phyloP scores from a whole-genome alignment of 768 basidiomycete genomes.

The Phanerochaete sordida region DNA sequence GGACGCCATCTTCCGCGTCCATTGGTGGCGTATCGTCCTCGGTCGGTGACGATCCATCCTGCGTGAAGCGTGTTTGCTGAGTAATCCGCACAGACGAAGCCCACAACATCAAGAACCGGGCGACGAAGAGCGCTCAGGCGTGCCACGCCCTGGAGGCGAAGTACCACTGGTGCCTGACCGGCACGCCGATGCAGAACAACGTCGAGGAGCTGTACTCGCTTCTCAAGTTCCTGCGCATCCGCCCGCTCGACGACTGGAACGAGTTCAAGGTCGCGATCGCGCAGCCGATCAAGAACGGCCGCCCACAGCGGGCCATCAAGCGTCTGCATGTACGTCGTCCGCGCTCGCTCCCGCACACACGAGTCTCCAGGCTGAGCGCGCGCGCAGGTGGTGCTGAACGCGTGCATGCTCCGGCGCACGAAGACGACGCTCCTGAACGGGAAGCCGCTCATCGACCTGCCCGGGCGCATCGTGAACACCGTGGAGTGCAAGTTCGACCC shows the following conservation, averaged over 20 bases:
- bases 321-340: conserved; percentile 60
- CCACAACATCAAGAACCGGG: conserved; percentile 54
- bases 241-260: conserved; percentile 76
- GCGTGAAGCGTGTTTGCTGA: background rate
- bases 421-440: conserved; percentile 77
- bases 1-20: conserved; percentile 69
- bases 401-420: conserved; percentile 85
- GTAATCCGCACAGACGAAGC: conserved; percentile 43
- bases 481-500: conserved; percentile 75
- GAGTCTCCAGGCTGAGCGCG: too few relatives aligned
- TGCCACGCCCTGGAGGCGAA: conserved; percentile 40
- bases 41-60: conserved; percentile 40
- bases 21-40: conserved; percentile 84
- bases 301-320: conserved; percentile 71
- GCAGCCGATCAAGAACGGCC: conserved; percentile 72
- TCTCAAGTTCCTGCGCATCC: conserved; percentile 82
- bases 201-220: conserved; percentile 89
- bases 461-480: conserved; percentile 65
- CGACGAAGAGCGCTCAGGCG: conserved; percentile 35
- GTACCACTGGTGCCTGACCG: conserved; percentile 53
- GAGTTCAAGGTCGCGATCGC: conserved; percentile 78
- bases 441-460: conserved; percentile 78
- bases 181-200: conserved; percentile 66
- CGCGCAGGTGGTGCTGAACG: conserved; percentile 75
- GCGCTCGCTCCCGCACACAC: background rate